phyloP scores from a whole-genome alignment of 257 asterid species.

The Salvia rosmarinus region DNA sequence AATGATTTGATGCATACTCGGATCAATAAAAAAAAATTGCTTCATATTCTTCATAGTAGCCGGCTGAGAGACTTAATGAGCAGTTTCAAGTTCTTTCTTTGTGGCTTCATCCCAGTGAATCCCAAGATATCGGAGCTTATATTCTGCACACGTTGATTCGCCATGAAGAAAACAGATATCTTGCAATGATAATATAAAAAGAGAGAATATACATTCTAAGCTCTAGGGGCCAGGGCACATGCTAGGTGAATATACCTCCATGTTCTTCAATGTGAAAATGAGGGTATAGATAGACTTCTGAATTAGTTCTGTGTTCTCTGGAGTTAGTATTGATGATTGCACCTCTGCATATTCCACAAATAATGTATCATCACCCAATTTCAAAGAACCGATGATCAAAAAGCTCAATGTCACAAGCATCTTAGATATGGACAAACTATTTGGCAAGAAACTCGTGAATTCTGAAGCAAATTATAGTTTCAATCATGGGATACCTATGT shows the following conservation, averaged over 20 bases:
- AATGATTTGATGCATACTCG: background rate
- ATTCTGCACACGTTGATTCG: constrained; percentile 51
- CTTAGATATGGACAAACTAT: constrained; percentile 15
- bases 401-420: constrained; percentile 22
- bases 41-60: constrained; percentile 50
- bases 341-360: constrained; percentile 61
- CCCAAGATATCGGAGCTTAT: constrained; percentile 86
- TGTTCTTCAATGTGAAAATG: constrained; percentile 86
- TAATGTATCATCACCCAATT: constrained; percentile 19
- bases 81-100: constrained; percentile 73
- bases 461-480: constrained; percentile 1
- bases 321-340: constrained; percentile 79
- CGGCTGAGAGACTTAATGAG: constrained; percentile 93
- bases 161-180: constrained; percentile 12
- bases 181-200: constrained; percentile 17
- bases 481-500: background rate
- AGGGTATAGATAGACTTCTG: constrained; percentile 86
- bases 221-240: constrained; percentile 11
- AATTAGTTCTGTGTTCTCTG: constrained; percentile 84
- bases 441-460: constrained; percentile 1
- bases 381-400: constrained; percentile 28
- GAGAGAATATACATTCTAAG: constrained; percentile 10
- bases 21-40: background rate
- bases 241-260: constrained; percentile 58
- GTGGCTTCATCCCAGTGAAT: constrained; percentile 96